Evolutionary conservation across 192 early-diverging fungal species (phyloP).

Genomic region (Linnemannia elongata): DNA sequence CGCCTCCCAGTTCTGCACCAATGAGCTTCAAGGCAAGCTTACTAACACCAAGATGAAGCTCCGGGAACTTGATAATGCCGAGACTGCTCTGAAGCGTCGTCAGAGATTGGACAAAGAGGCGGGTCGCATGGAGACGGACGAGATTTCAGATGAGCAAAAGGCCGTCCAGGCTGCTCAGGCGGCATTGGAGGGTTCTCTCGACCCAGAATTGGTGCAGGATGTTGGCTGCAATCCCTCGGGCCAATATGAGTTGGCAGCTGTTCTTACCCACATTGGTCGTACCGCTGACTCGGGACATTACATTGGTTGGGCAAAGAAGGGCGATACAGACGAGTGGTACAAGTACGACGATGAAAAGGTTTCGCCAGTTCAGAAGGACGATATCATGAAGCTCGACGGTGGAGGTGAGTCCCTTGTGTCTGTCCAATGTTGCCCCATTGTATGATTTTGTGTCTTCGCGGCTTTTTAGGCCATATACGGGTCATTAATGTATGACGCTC

Average conservation of each 20-base stretch:
- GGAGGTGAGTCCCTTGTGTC: constrained; percentile 73
- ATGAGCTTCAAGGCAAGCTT: constrained; percentile 84
- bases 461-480: background rate
- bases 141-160: constrained; percentile 45
- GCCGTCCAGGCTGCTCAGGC: constrained; percentile 32
- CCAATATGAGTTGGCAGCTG: constrained; percentile 92
- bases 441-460: background rate
- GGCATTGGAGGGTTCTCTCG: constrained; percentile 66
- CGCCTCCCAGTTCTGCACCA: constrained; percentile 86
- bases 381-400: constrained; percentile 92
- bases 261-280: constrained; percentile 96
- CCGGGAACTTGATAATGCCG: constrained; percentile 79
- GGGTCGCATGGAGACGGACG: constrained; percentile 40
- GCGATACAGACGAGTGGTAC: constrained; percentile 77
- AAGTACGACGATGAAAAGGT: constrained; percentile 98
- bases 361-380: constrained; percentile 83
- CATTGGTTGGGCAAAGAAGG: constrained; percentile 94
- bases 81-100: constrained; percentile 65
- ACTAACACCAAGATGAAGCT: constrained; percentile 71
- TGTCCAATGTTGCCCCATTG: background rate
- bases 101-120: constrained; percentile 57
- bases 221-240: constrained; percentile 89
- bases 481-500: background rate
- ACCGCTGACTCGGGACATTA: constrained; percentile 92
- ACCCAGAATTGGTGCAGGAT: constrained; percentile 82